Evolutionary conservation across 2,329 filamentous ascomycete genomes (phyloP), one percentile per base, ranked within the genome.

Genomic region (Plectosphaerella plurivora): DNA sequence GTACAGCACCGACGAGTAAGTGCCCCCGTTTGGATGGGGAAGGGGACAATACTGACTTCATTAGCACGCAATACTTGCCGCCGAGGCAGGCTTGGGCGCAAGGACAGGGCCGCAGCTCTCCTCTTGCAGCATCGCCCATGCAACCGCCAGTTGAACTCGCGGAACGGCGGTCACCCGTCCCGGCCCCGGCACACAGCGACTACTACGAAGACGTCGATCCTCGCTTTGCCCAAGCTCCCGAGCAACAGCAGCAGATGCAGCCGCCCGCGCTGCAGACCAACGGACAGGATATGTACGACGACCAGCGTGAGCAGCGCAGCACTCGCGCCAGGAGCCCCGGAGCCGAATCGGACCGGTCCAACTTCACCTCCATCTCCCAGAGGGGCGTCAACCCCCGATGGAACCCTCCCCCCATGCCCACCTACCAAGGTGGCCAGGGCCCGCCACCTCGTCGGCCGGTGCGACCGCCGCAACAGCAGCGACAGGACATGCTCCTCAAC

Each of bases 191-290:
- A 9, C 28, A 24, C 47, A 72, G 63, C 60, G 72, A 80, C 56
- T 97, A 97, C 71, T 96, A 95, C 65, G 94, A 97, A 76, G 93
- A 97, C 66, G 84, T 96, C 12, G 91, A 96, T 59, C 91, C 93
- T 45, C 88, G 86, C 52, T 97, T 97, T 63, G 88, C 84, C 16
- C 7, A 16, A 9, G 18, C 41, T 20, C 41, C 41, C 52, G 61
- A 47, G 53, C 65, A 51, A 55, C 59, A 61, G 11, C 36, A 54
- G 12, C 52, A 57, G 9, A 50, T 37, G 18, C 49, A 50, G 45
- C 36, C 52, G 61, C 44, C 58, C 60, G 55, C 60, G 47, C 25
- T 33, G 37, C 37, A 44, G 24, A 41, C 24, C 24, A 45, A 50
- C 48, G 22, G 61, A 20, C 61, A 64, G 20, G 56, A 72, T 50